phyloP scores from a whole-genome alignment of 768 basidiomycete genomes.

The Lactarius evosmus region DNA sequence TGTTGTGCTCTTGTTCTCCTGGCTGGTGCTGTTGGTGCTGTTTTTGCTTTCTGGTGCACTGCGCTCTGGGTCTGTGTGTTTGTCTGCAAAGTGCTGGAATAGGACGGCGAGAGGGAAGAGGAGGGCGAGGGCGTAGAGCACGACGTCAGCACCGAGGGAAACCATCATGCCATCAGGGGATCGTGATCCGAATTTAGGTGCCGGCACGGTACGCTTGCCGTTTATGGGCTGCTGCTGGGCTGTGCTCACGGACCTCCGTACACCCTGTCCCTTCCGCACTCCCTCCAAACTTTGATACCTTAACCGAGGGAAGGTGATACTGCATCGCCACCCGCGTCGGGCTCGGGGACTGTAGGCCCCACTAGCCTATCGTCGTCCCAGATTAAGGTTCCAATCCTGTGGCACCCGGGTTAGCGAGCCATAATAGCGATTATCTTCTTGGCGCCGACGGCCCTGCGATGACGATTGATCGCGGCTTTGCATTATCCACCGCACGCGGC shows the following conservation, averaged over 20 bases:
- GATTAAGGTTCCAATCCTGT: no score
- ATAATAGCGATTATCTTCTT: no score
- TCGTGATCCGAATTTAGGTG: no score
- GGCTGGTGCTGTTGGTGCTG: constrained; percentile 24
- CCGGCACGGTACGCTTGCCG: not conserved
- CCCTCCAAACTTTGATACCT: not conserved
- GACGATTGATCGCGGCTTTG: not conserved
- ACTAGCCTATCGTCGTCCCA: no score
- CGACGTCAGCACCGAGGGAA: constrained; percentile 26
- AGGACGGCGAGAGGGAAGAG: constrained; percentile 35
- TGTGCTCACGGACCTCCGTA: no score
- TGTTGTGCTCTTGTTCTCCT: constrained; percentile 33
- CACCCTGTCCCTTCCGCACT: not conserved
- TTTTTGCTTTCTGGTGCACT: constrained; percentile 17
- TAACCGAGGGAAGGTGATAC: not conserved
- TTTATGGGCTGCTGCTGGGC: constrained; percentile 3
- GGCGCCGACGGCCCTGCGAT: no score
- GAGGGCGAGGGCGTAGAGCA: constrained; percentile 36
- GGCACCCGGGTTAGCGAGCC: no score
- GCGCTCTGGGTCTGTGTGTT: constrained; percentile 13
- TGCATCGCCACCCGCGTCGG: no score
- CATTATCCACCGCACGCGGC: not conserved
- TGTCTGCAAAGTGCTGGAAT: constrained; percentile 23
- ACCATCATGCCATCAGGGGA: constrained; percentile 21
- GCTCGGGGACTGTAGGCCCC: no score